These are phyloP conservation scores for Elongisporangium prolatum DNA, from an alignment of 352 stramenopile species.

Conservation along the genomic window DNA sequence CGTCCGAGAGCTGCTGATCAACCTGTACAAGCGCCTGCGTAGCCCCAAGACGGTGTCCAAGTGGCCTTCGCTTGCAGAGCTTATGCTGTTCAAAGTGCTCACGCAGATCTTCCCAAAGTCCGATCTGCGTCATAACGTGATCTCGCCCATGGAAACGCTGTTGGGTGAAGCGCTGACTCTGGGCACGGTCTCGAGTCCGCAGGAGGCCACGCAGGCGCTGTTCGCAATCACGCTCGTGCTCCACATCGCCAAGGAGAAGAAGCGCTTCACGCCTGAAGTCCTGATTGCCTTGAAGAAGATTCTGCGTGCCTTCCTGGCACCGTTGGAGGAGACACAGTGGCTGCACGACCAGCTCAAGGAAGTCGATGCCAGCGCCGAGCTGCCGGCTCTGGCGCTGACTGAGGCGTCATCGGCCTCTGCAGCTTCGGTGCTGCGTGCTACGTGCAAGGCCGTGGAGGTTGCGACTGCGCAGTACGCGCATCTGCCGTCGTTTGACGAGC, in stretches of 20 bases:
- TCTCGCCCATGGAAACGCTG: conserved; percentile 90
- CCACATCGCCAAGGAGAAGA: conserved; percentile 80
- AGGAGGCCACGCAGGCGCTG: conserved; percentile 84
- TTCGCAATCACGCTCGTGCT: conserved; percentile 68
- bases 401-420: conserved; percentile 36
- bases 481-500: conserved; percentile 67
- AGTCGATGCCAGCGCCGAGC: conserved; percentile 6
- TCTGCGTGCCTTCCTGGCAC: conserved; percentile 42
- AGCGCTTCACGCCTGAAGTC: conserved; percentile 88
- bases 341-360: conserved; percentile 41
- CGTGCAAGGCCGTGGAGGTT: conserved; percentile 42
- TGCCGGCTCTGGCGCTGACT: conserved; percentile 40
- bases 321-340: conserved; percentile 28
- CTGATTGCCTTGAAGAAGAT: conserved; percentile 45
- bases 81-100: conserved; percentile 89
- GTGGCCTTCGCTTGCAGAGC: conserved; percentile 85
- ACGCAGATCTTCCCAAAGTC: conserved; percentile 92
- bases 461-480: conserved; percentile 49
- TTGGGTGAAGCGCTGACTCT: conserved; percentile 87
- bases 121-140: conserved; percentile 92
- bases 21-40: conserved; percentile 87
- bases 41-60: conserved; percentile 70
- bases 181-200: conserved; percentile 53
- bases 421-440: conserved; percentile 35
- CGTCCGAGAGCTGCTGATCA: conserved; percentile 86